Conservation (phyloP, 1,284 basidiomycete genomes). For the Tetrapyrgos nigripes region DNA sequence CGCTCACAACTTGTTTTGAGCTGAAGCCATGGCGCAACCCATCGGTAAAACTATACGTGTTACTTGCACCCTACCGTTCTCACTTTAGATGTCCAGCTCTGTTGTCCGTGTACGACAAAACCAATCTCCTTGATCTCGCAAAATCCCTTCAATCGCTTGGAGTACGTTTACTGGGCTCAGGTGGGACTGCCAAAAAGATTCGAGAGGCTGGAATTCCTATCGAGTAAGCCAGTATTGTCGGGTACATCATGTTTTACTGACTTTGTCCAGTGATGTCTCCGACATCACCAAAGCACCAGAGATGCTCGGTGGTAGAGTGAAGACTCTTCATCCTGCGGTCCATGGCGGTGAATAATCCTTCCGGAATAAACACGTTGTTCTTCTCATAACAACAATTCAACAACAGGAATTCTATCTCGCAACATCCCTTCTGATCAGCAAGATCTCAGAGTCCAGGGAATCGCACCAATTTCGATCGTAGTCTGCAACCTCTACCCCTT, state of each 20-base stretch:
- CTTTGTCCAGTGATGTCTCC: constrained; percentile 86
- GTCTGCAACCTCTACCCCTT: constrained; percentile 99
- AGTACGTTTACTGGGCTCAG: constrained; percentile 91
- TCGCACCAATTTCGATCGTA: constrained; percentile 92
- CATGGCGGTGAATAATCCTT: constrained; percentile 80
- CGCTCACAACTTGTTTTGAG: neutral
- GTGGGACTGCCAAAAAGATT: constrained; percentile 98
- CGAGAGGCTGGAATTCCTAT: constrained; percentile 93
- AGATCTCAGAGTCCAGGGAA: constrained; percentile 83
- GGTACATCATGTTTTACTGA: constrained; percentile 2
- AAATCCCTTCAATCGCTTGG: constrained; percentile 82
- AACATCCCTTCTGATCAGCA: constrained; percentile 86
- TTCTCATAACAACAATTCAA: constrained; percentile 2
- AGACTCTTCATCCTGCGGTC: constrained; percentile 98
- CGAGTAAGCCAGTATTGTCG: constrained; percentile 80
- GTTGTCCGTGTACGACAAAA: constrained; percentile 98
- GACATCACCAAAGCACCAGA: constrained; percentile 99
- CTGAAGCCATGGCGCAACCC: constrained; percentile 19
- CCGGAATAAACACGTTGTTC: neutral
- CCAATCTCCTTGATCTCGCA: constrained; percentile 89
- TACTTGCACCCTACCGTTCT: neutral
- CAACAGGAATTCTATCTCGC: constrained; percentile 86
- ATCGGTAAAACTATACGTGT: constrained; percentile 16
- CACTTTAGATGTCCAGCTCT: constrained; percentile 61
- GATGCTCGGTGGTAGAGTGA: constrained; percentile 98